These are phyloP conservation scores for Casaregolazyma suthepensis DNA, from an alignment of 1,139 yeast species.

Conservation along the genomic window DNA sequence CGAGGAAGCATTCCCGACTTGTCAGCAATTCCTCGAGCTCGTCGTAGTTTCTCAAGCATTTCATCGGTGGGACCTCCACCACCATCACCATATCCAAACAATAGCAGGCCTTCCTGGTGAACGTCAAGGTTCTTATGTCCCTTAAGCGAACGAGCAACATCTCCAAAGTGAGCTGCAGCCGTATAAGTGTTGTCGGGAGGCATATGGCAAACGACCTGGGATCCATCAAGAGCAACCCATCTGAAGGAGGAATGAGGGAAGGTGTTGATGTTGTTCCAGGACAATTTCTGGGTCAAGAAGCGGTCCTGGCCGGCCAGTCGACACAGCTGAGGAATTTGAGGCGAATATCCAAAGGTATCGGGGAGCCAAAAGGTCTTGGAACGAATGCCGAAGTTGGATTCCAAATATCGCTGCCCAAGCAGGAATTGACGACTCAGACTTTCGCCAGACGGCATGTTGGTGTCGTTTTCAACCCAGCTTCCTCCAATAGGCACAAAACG, in stretches of 20 bases:
- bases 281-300: constrained; percentile 85
- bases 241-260: constrained; percentile 89
- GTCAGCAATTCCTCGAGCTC: constrained; percentile 83
- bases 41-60: constrained; percentile 85
- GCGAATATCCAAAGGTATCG: constrained; percentile 93
- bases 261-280: constrained; percentile 90
- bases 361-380: constrained; percentile 88
- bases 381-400: constrained; percentile 68
- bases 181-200: constrained; percentile 97
- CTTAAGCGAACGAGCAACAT: constrained; percentile 68
- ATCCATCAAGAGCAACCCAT: constrained; percentile 92
- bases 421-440: constrained; percentile 82
- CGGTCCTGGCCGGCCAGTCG: constrained; percentile 75
- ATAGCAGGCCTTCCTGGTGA: constrained; percentile 66
- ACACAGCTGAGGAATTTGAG: constrained; percentile 91
- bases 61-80: constrained; percentile 97
- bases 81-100: constrained; percentile 95
- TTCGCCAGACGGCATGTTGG: constrained; percentile 91
- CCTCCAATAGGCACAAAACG: constrained; percentile 92
- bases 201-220: constrained; percentile 93
- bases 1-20: constrained; percentile 74
- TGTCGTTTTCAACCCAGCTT: constrained; percentile 96
- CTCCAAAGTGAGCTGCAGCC: constrained; percentile 88
- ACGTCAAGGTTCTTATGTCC: constrained; percentile 81
- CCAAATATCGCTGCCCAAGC: constrained; percentile 81